Conservation (phyloP, 805 yeast species). For the Priceomyces haplophilus region DNA sequence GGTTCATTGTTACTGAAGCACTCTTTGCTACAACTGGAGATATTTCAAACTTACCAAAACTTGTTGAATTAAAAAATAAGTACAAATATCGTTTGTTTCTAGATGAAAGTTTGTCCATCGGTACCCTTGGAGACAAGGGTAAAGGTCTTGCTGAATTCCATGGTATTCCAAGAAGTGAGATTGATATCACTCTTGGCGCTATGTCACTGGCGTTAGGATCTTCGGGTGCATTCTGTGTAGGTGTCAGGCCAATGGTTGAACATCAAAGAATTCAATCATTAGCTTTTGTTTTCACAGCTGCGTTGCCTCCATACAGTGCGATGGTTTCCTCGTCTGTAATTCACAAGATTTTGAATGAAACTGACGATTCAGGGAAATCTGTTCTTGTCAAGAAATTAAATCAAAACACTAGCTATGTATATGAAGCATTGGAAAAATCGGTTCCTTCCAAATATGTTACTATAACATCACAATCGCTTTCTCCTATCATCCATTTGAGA, state of each 20-base stretch:
- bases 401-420: conserved; percentile 38
- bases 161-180: conserved; percentile 61
- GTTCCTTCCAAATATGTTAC: conserved; percentile 36
- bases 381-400: conserved; percentile 34
- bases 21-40: conserved; percentile 81
- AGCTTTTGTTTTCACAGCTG: conserved; percentile 92
- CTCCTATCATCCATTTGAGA: conserved; percentile 70
- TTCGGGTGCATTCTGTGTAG: conserved; percentile 93
- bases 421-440: conserved; percentile 41
- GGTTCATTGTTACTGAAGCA: conserved; percentile 91
- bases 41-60: conserved; percentile 62
- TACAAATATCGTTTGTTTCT: conserved; percentile 82
- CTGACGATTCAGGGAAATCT: conserved; percentile 31
- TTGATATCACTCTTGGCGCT: conserved; percentile 86
- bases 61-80: conserved; percentile 72
- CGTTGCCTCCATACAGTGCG: conserved; percentile 90
- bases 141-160: conserved; percentile 80
- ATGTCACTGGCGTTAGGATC: conserved; percentile 78
- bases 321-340: conserved; percentile 57
- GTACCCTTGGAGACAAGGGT: conserved; percentile 81
- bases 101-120: conserved; percentile 86
- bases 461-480: conserved; percentile 53
- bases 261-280: conserved; percentile 89
- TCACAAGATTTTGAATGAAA: conserved; percentile 40
- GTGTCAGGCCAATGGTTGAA: conserved; percentile 74